Evolutionary conservation across 805 yeast genomes (phyloP), one percentile per base, ranked within the genome.

Genomic region (Candida peoriensis): DNA sequence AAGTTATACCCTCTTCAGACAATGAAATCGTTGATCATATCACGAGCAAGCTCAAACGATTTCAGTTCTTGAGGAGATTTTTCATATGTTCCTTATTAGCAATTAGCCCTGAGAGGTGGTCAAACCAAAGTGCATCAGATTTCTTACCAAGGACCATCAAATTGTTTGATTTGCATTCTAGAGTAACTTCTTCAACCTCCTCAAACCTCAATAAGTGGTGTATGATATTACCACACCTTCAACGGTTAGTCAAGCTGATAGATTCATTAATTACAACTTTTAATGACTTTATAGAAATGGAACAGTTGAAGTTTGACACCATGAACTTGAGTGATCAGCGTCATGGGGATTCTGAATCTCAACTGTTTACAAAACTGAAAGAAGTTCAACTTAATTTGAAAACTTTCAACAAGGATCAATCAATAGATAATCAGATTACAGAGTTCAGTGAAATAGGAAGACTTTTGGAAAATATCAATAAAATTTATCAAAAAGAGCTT

Each of bases 31-130:
- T 10, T 9, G 31, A 38, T 6, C 33, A 60, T 3, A 35, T 55
- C 1, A 34, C 34, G 4, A 34, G 36, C 4, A 64, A 57, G 27
- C 44, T 64, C 19, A 47, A 54, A 29, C 57, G 61, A 36, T 50
- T 64, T 10, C 68, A 65, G 22, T 42, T 56, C 20, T 35, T 70
- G 28, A 56, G 72, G 35, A 58, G 71, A n/a, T 61, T 67, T 29
- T 48, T 64, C 33, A 50, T 72, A 3, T 68, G 74, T 48, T 55
- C 64, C 25, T 39, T 70, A 15, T 39, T 72, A 28, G 62, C 75
- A 1, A 44, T 35, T 33, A 32, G 28, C 50, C n/a, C n/a, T n/a
- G n/a, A n/a, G n/a, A n/a, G n/a, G n/a, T n/a, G n/a, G n/a, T n/a
- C n/a, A n/a, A 42, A 44, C 42, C 50, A 28, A 42, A 39, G 26